Conservation (phyloP, 495 filamentous ascomycete species). For the Penicillium paxilli region DNA sequence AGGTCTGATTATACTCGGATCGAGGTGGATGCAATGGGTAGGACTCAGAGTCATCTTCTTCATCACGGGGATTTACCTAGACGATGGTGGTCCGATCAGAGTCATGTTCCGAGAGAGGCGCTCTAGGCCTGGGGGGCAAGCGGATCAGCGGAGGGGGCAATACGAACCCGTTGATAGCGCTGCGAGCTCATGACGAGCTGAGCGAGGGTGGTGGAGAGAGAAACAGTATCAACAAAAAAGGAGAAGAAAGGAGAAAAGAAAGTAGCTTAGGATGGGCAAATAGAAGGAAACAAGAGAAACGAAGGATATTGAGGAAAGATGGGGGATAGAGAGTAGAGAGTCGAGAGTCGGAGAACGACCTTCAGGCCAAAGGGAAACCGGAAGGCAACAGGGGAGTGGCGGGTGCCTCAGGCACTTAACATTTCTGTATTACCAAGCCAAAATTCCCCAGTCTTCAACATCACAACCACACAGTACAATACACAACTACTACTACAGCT, state of each 20-base stretch:
- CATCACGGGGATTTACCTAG: slow-evolving; percentile 56
- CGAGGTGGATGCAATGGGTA: slow-evolving; percentile 40
- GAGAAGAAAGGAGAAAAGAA: slow-evolving; percentile 14
- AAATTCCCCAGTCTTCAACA: not conserved
- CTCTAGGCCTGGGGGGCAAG: slow-evolving; percentile 14
- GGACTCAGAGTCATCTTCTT: slow-evolving; percentile 48
- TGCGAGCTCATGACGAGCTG: slow-evolving; percentile 70
- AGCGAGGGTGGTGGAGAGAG: slow-evolving; percentile 26
- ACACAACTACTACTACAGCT: not conserved
- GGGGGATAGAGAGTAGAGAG: slow-evolving; percentile 19
- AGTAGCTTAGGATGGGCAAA: slow-evolving; percentile 16
- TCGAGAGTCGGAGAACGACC: too few species aligned
- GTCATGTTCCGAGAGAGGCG: slow-evolving; percentile 13
- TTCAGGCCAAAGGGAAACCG: too few species aligned
- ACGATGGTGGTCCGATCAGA: slow-evolving; percentile 15
- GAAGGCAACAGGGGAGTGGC: slow-evolving; percentile 17
- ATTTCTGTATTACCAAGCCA: not conserved
- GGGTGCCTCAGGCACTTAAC: slow-evolving; percentile 18
- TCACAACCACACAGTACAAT: not conserved
- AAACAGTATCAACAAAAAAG: slow-evolving; percentile 20
- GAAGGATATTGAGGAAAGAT: slow-evolving; percentile 20
- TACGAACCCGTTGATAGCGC: slow-evolving; percentile 81
- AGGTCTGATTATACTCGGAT: slow-evolving; percentile 62
- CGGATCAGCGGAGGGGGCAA: slow-evolving; percentile 24
- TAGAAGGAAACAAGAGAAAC: slow-evolving; percentile 15